Conservation (phyloP, 441 rosid species). For the Euphorbia celastroides region DNA sequence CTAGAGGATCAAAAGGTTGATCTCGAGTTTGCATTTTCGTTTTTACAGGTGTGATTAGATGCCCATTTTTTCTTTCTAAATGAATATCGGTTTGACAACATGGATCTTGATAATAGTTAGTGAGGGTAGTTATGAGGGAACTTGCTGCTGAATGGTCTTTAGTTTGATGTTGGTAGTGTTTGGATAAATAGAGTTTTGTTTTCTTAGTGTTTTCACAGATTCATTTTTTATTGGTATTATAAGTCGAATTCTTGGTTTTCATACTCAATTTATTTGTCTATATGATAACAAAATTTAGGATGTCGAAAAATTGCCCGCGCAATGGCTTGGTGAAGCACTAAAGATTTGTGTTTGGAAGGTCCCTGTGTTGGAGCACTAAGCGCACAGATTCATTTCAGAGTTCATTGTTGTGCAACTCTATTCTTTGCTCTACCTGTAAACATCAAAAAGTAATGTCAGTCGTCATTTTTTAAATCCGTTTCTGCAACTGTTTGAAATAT, state of each 20-base stretch:
- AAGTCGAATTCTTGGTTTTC: background rate
- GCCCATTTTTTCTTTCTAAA: slow-evolving; percentile 15
- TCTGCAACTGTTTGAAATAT: background rate
- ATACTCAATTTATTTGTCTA: too few species aligned
- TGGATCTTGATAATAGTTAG: slow-evolving; percentile 19
- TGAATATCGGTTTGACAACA: slow-evolving; percentile 18
- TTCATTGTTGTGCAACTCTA: too few species aligned
- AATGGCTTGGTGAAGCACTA: too few species aligned
- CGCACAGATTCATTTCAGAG: background rate
- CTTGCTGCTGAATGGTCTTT: background rate
- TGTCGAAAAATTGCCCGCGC: too few species aligned
- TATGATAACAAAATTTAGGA: too few species aligned
- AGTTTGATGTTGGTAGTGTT: slow-evolving; percentile 22
- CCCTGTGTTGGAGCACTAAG: background rate
- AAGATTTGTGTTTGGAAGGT: background rate
- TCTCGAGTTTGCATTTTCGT: slow-evolving; percentile 6
- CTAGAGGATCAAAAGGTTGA: background rate
- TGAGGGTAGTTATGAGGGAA: slow-evolving; percentile 24
- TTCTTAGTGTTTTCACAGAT: slow-evolving; percentile 16
- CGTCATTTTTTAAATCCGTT: too few species aligned
- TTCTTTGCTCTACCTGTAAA: too few species aligned
- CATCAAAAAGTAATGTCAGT: background rate
- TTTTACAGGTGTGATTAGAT: slow-evolving; percentile 15
- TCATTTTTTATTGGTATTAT: slow-evolving; percentile 10
- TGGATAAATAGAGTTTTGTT: slow-evolving; percentile 22